phyloP scores from a whole-genome alignment of 2,329 filamentous ascomycete species.

The Colletotrichum euphorbiae region DNA sequence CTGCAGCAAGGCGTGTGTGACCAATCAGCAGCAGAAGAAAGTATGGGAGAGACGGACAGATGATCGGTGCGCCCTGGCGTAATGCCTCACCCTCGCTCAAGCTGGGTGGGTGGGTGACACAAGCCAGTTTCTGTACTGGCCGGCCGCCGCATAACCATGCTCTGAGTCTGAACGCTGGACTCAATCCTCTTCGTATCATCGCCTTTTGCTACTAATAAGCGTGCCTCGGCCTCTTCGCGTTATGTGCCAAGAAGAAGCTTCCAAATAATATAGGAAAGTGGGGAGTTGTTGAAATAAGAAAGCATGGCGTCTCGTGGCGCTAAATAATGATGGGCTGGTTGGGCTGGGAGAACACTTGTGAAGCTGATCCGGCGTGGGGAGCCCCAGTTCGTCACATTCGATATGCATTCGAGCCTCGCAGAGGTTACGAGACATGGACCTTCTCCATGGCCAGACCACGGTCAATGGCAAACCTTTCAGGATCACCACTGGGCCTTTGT shows the following conservation, averaged over 20 bases:
- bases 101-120: conserved; percentile 16
- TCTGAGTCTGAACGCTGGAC: not conserved
- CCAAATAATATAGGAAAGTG: conserved; percentile 28
- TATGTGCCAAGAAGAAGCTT: conserved; percentile 27
- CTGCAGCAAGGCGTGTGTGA: conserved; percentile 39
- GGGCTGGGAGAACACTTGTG: conserved; percentile 1
- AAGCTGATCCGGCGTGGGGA: conserved; percentile 13
- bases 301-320: conserved; percentile 37
- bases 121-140: not conserved
- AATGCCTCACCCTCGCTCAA: conserved; percentile 8
- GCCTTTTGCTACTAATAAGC: not conserved
- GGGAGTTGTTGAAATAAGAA: conserved; percentile 37
- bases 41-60: not conserved
- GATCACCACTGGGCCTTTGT: not conserved
- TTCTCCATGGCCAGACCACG: not conserved
- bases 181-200: not conserved
- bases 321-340: conserved; percentile 1
- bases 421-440: not conserved
- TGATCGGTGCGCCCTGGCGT: not conserved
- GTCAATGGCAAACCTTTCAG: not conserved
- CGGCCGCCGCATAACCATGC: conserved; percentile 22
- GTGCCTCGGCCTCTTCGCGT: no score
- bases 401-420: not conserved
- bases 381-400: not conserved
- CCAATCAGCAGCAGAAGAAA: conserved; percentile 26